A percentile compares a stretch with the other conserved stretches of the same genome.
Evolutionary conservation across 805 yeast species (phyloP).

Genomic region (Candida takata): DNA sequence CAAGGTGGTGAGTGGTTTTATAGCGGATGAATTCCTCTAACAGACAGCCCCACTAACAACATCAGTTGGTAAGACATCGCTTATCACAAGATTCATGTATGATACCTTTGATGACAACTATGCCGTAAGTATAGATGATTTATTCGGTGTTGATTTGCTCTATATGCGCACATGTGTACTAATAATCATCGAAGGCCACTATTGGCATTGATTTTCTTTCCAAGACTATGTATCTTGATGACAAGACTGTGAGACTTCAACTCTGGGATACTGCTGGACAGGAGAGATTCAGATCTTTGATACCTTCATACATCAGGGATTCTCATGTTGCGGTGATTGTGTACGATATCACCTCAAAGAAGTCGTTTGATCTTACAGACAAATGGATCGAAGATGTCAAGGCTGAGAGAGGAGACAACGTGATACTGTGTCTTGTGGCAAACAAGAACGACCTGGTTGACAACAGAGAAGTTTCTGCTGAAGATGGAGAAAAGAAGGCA

Average conservation of each 20-base stretch:
- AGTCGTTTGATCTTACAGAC: constrained; percentile 74
- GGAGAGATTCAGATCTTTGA: constrained; percentile 89
- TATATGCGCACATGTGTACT: constrained; percentile 2
- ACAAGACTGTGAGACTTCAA: constrained; percentile 89
- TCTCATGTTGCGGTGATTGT: constrained; percentile 96
- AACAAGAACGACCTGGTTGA: constrained; percentile 80
- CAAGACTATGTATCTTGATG: constrained; percentile 92
- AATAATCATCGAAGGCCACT: constrained; percentile 54
- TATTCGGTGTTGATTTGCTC: not conserved
- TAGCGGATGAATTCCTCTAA: too few species aligned
- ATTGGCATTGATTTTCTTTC: constrained; percentile 95
- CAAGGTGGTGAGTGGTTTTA: constrained; percentile 39
- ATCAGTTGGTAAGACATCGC: constrained; percentile 94
- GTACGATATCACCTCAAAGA: constrained; percentile 83
- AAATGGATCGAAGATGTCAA: constrained; percentile 95
- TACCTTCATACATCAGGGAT: constrained; percentile 93
- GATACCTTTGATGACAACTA: constrained; percentile 95
- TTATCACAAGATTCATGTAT: constrained; percentile 96
- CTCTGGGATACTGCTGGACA: constrained; percentile 98
- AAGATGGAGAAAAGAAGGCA: constrained; percentile 80
- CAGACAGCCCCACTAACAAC: constrained; percentile 3
- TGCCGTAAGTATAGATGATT: constrained; percentile 32
- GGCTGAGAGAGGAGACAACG: constrained; percentile 87
- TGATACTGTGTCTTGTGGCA: constrained; percentile 84
- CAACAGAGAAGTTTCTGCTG: constrained; percentile 72